Percentiles rank a stretch among this genome's conserved stretches.
Evolutionary conservation across 2,329 filamentous ascomycete species (phyloP).

Genomic region (Zymoseptoria tritici): DNA sequence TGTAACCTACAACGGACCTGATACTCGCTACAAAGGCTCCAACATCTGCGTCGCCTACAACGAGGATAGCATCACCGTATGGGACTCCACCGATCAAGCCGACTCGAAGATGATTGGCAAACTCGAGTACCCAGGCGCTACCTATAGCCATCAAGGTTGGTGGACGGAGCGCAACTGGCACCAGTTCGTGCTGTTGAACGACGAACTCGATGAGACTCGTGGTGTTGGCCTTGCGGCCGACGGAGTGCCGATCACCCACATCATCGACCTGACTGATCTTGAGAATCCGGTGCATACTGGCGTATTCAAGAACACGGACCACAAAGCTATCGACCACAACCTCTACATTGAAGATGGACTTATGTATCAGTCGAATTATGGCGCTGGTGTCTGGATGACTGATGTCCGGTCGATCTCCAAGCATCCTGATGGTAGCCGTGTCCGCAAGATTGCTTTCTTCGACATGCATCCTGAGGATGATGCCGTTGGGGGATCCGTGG

Average conservation of each 20-base stretch:
- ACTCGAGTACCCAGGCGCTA: conserved; percentile 50
- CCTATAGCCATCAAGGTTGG: conserved; percentile 54
- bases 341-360: conserved; percentile 34
- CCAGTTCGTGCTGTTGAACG: conserved; percentile 44
- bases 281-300: conserved; percentile 35
- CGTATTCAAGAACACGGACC: conserved; percentile 30
- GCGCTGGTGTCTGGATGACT: conserved; percentile 29
- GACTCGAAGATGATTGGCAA: conserved; percentile 42
- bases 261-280: conserved; percentile 43
- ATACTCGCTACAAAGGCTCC: conserved; percentile 36
- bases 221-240: conserved; percentile 38
- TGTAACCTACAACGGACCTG: conserved; percentile 44
- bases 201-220: conserved; percentile 46
- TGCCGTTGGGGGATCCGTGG: conserved; percentile 31
- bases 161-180: conserved; percentile 34
- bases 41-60: conserved; percentile 49
- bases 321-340: conserved; percentile 36
- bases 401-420: conserved; percentile 30
- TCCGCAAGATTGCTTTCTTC: conserved; percentile 44
- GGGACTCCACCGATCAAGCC: conserved; percentile 41
- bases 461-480: conserved; percentile 48
- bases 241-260: conserved; percentile 43
- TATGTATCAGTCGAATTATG: conserved; percentile 32
- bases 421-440: conserved; percentile 39
- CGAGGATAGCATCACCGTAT: conserved; percentile 40